A percentile compares a stretch with the other conserved stretches of the same genome.
These are phyloP conservation scores for Penicillium polonicum DNA, from an alignment of 2,329 filamentous ascomycete genomes.

Conservation along the genomic window DNA sequence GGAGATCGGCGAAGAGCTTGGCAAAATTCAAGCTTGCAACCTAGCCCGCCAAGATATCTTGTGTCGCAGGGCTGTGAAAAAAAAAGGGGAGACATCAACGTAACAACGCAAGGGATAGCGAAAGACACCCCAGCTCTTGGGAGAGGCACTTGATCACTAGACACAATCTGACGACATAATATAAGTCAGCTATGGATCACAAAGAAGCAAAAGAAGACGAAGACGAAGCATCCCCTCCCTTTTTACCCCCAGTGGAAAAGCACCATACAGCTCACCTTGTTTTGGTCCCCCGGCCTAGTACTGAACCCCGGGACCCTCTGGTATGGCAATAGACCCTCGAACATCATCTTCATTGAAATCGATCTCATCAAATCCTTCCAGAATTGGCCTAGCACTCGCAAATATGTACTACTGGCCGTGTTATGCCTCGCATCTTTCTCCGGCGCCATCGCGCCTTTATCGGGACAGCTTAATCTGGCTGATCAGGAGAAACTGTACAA, in stretches of 20 bases:
- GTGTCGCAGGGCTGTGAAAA: background rate
- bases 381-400: slow-evolving; percentile 38
- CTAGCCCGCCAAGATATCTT: slow-evolving; percentile 2
- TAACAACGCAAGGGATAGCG: background rate
- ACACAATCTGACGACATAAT: background rate
- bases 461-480: slow-evolving; percentile 37
- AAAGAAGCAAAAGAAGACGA: slow-evolving; percentile 13
- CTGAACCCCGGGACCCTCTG: slow-evolving; percentile 36
- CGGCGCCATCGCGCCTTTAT: slow-evolving; percentile 36
- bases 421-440: slow-evolving; percentile 40
- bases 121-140: background rate
- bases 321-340: slow-evolving; percentile 21
- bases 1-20: slow-evolving; percentile 2
- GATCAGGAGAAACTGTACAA: slow-evolving; percentile 39
- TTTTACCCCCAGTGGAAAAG: background rate
- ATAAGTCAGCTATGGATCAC: slow-evolving; percentile 1
- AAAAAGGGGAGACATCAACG: background rate
- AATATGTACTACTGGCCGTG: slow-evolving; percentile 33
- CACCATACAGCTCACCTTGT: slow-evolving; percentile 26
- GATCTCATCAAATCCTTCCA: slow-evolving; percentile 11
- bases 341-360: background rate
- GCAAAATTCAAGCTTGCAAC: background rate
- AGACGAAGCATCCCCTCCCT: slow-evolving; percentile 4
- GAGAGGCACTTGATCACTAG: background rate
- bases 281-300: slow-evolving; percentile 40